Percentiles rank a stretch among this genome's conserved stretches.
Evolutionary conservation across 495 filamentous ascomycete species (phyloP).

Genomic region (Penicillium steckii): DNA sequence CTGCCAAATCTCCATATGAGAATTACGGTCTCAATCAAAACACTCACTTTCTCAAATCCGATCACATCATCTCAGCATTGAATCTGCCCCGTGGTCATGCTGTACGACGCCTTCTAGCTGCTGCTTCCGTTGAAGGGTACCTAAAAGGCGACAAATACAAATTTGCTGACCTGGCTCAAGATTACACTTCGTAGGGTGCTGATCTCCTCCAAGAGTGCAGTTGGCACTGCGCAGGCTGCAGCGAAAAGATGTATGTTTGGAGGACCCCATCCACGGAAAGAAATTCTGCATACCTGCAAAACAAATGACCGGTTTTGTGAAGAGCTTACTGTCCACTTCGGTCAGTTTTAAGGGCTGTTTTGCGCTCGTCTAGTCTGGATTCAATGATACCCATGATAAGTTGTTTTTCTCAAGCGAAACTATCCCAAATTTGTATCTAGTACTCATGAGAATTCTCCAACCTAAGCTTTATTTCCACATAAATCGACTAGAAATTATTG

Average conservation of each 20-base stretch:
- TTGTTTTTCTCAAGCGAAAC: no score
- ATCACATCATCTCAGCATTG: slow-evolving; percentile 22
- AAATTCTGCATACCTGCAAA: no score
- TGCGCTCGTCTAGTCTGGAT: no score
- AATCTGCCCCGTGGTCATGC: slow-evolving; percentile 19
- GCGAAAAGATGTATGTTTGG: neutral
- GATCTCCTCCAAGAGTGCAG: slow-evolving; percentile 23
- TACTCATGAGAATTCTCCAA: no score
- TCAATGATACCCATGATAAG: no score
- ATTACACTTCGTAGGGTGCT: slow-evolving; percentile 18
- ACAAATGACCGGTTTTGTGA: no score
- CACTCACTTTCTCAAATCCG: slow-evolving; percentile 16
- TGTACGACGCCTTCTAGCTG: slow-evolving; percentile 22
- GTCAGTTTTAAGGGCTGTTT: no score
- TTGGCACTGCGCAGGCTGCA: neutral
- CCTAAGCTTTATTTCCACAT: no score
- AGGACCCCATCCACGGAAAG: slow-evolving; percentile 3
- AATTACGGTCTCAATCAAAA: neutral
- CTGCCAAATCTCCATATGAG: neutral
- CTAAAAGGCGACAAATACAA: slow-evolving; percentile 14
- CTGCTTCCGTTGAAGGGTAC: slow-evolving; percentile 19
- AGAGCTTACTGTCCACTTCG: no score
- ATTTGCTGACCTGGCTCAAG: slow-evolving; percentile 13
- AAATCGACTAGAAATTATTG: no score
- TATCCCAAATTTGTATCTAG: no score